A percentile compares a stretch with the other conserved stretches of the same genome.
Conservation (phyloP, 805 yeast genomes). For the Myxozyma vanderwaltii region DNA sequence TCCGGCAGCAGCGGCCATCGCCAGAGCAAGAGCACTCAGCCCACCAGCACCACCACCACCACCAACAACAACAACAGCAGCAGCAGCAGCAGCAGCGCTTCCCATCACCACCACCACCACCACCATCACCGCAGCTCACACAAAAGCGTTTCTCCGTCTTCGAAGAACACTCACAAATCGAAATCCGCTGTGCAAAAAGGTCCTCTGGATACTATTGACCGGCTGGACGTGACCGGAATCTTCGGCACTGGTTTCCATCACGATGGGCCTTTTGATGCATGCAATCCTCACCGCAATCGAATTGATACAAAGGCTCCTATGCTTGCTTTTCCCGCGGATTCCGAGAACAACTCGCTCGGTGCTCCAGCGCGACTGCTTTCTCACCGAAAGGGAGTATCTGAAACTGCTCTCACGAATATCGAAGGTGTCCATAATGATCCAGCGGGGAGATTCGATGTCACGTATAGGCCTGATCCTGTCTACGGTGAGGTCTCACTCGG, state of each 20-base stretch:
- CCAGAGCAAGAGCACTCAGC: background rate
- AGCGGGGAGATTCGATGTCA: conserved; percentile 59
- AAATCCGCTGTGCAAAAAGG: conserved; percentile 2
- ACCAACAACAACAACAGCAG: background rate
- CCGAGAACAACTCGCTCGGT: conserved; percentile 88
- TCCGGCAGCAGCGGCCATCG: background rate
- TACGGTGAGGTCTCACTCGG: conserved; percentile 90
- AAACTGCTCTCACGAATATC: background rate
- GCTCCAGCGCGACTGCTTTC: conserved; percentile 37
- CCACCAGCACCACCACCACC: background rate
- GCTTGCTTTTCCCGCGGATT: conserved; percentile 91
- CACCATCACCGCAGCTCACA: conserved; percentile 5
- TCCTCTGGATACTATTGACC: conserved; percentile 90
- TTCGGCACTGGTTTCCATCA: conserved; percentile 95
- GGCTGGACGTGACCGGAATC: conserved; percentile 91
- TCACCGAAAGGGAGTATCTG: conserved; percentile 8
- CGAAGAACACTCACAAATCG: background rate
- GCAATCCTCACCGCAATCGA: conserved; percentile 94
- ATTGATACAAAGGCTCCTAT: conserved; percentile 79
- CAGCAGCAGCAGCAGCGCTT: conserved; percentile 1
- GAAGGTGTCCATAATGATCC: conserved; percentile 38
- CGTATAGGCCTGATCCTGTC: conserved; percentile 64
- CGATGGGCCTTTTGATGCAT: conserved; percentile 99
- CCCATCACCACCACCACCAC: background rate
- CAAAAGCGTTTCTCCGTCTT: background rate